Evolutionary conservation across 2,329 filamentous ascomycete genomes (phyloP), one percentile per base, ranked within the genome.

Genomic region (Magnaporthiopsis incrustans): DNA sequence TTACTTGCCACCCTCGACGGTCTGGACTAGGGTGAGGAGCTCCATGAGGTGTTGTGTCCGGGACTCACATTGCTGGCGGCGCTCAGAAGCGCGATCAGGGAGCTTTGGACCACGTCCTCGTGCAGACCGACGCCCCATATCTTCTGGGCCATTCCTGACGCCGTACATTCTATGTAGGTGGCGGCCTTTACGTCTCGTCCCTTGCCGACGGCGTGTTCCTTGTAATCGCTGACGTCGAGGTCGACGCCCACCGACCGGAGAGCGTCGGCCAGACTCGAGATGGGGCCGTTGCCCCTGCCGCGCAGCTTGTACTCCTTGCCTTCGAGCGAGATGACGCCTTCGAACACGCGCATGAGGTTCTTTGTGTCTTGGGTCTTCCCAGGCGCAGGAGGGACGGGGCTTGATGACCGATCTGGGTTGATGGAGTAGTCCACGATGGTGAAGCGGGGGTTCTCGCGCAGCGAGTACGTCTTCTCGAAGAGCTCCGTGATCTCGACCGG

Each of bases 61-160:
- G 57, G 66, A 83, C 89, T 85, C 81, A 96, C 92, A 72, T 90
- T 94, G 75, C 87, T 91, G 63, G 93, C 92, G 61, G 92, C 93
- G 69, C 89, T 90, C 74, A 97, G 80, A 69, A 97, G 81, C 65
- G 93, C 93, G 74, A 92, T 90, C 72, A 97, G 83, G 75, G 89
- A 93, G 70, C 91, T 92, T 76, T 96, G 91, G 26, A 96, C 91
- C 66, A 96, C 91, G 79, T 97, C 94, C 74, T 94, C 89, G 74
- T 97, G 91, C 70, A 97, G 91, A 44, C 91, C 92, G 8, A 97
- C 89, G 69, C 92, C 92, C 92, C 92, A 97, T 2, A 96, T 89
- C 71, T 85, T 89, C 71, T 91, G 82, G 63, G 83, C 84, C 67
- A 82, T 88, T 60, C 84, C 86, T 4, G 84, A 77, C 26, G 87